Conservation (phyloP, 129 eudicot species). For the Solidago caesia region DNA sequence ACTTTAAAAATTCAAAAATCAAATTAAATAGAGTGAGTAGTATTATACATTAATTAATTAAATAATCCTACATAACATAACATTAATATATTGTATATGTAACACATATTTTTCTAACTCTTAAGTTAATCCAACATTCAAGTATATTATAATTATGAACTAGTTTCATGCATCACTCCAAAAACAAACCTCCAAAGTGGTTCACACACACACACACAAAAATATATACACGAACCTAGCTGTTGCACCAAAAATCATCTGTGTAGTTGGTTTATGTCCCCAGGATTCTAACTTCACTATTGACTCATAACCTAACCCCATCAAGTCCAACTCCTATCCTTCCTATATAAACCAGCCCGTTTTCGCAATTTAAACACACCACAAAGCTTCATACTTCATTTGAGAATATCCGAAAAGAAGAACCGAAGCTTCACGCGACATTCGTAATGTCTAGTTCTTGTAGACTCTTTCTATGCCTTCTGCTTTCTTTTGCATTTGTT, state of each 20-base stretch:
- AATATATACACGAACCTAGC: constrained; percentile 7
- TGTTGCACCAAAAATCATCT: constrained; percentile 44
- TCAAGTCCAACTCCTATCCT: not conserved
- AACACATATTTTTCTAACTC: not conserved
- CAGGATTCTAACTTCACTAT: constrained; percentile 23
- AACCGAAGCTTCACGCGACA: constrained; percentile 14
- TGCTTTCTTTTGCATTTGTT: constrained; percentile 31
- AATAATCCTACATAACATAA: too few species aligned
- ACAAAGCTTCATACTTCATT: not conserved
- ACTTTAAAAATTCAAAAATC: too few species aligned
- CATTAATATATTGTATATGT: too few species aligned
- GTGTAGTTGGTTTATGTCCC: constrained; percentile 37
- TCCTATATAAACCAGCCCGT: constrained; percentile 15
- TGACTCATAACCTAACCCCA: constrained; percentile 38
- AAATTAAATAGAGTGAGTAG: too few species aligned
- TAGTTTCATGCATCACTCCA: not conserved
- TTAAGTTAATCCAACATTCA: not conserved
- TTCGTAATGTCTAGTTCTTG: constrained; percentile 8
- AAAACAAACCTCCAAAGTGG: not conserved
- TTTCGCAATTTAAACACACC: constrained; percentile 16
- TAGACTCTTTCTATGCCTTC: constrained; percentile 27
- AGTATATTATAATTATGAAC: not conserved
- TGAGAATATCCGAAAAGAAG: not conserved
- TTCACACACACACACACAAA: not conserved
- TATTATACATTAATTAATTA: too few species aligned